Base-by-base conservation (phyloP, 306 rosid genomes). In the Cucurbita pepo region DNA sequence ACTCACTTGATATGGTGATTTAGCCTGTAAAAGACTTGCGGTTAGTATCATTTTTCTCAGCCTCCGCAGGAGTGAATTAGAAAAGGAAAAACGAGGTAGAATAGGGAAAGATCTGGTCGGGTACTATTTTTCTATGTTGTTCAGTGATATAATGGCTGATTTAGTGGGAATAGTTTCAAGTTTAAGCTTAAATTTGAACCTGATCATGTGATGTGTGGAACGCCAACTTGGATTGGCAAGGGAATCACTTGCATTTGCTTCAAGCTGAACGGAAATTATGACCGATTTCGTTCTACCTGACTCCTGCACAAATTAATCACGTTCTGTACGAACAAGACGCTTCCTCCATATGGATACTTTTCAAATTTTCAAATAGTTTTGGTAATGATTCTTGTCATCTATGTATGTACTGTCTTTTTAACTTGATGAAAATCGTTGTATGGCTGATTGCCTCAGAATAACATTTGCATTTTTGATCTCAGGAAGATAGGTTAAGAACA, bases 241-340 rank as follows among this genome's bases (percentile, higher is more conserved):
- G 96, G 97, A 57, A 87, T 91, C 60, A 86, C 90, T 63, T 87
- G 96, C 82, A 96, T 89, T 77, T 92, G 97, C 85, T 92, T 92
- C 89, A 89, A 86, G 85, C 79, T 86, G 47, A 89, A 82, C 85
- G 97, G 95, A 81, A 83, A 73, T 65, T 83, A 81, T 64, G 86
- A 89, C 44, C 77, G 87, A 45, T 72, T 92, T 75, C 88, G 88
- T 83, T 72, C 83, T 43, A 69, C 82, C 80, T 87, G 85, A 89
- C 90, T 51, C 96, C 94, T 72, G 80, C 80, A 47, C 94, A 30
- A 2, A 30, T 30, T 30, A 30, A 30, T 30, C 14, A n/a, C 50
- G 12, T 18, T 5, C 34, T 18, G n/a, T 15, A 43, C 43, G 50
- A 18, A 64, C 45, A 66, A 43, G 54, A 66, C 1, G 18, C 8